A percentile compares a stretch with the other conserved stretches of the same genome.
These are phyloP conservation scores for Galium porrigens DNA, from an alignment of 305 asterid species.

Conservation along the genomic window DNA sequence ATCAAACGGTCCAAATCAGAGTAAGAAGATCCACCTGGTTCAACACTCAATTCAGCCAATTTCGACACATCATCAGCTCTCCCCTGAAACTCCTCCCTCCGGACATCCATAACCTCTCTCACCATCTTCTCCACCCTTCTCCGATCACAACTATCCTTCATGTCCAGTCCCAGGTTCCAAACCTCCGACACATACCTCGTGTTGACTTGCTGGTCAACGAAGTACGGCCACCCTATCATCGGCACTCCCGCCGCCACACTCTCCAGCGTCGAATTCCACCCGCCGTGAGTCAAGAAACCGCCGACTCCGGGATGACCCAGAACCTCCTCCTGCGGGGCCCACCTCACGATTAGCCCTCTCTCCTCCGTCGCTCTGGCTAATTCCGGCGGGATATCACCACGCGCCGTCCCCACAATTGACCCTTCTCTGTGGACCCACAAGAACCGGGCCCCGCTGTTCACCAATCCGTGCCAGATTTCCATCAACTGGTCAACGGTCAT, in stretches of 20 bases:
- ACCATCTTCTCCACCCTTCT: conserved; percentile 13
- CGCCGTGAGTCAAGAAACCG: conserved; percentile 21
- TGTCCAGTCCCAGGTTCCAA: conserved; percentile 19
- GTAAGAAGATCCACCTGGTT: conserved; percentile 16
- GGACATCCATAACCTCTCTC: conserved; percentile 13
- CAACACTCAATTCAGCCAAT: conserved; percentile 11
- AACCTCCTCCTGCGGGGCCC: conserved; percentile 19
- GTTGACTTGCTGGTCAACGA: conserved; percentile 19
- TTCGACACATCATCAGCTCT: conserved; percentile 13
- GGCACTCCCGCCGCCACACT: conserved; percentile 16
- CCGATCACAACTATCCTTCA: conserved; percentile 16
- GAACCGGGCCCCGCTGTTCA: conserved; percentile 17
- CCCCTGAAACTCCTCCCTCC: conserved; percentile 10
- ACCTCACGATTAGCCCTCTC: conserved; percentile 11
- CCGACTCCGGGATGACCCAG: conserved; percentile 13
- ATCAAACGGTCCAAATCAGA: conserved; percentile 9
- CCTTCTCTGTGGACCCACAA: conserved; percentile 22
- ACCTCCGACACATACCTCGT: conserved; percentile 14
- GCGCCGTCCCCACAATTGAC: neutral
- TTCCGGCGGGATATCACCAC: neutral
- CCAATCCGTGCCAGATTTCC: conserved; percentile 21
- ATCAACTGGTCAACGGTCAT: conserved; percentile 15
- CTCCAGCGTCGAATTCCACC: conserved; percentile 24
- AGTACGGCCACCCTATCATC: conserved; percentile 16
- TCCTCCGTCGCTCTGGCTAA: conserved; percentile 3